A percentile compares a stretch with the other conserved stretches of the same genome.
These are phyloP conservation scores for Salix exigua DNA, from an alignment of 345 rosid genomes.

Conservation along the genomic window DNA sequence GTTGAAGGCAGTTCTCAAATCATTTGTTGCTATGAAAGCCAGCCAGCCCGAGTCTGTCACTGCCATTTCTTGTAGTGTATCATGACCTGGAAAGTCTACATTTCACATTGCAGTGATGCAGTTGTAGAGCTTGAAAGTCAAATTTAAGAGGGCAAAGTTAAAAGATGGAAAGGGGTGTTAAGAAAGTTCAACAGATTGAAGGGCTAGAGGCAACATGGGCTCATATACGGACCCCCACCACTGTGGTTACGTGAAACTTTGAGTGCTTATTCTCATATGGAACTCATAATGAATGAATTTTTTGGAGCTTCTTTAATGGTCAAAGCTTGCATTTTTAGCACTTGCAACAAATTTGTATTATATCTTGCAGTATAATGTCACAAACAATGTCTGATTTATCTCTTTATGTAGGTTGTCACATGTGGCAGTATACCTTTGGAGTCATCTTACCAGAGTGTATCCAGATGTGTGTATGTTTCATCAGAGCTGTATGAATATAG, in stretches of 20 bases:
- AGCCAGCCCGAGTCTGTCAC: not conserved
- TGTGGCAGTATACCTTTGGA: constrained; percentile 93
- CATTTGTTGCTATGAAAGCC: not conserved
- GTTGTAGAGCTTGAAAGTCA: not conserved
- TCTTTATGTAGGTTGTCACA: constrained; percentile 69
- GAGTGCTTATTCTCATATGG: not conserved
- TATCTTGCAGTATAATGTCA: not conserved
- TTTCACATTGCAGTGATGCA: not conserved
- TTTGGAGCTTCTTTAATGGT: not conserved
- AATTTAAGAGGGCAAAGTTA: not conserved
- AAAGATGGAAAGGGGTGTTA: not conserved
- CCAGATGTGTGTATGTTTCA: constrained; percentile 79
- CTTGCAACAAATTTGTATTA: not conserved
- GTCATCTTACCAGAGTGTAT: constrained; percentile 72
- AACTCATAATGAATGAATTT: not conserved
- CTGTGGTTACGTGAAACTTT: not conserved
- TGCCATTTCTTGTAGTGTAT: not conserved
- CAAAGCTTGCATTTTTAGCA: not conserved
- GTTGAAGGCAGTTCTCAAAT: not conserved
- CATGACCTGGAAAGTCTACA: not conserved
- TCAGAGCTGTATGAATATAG: constrained; percentile 73
- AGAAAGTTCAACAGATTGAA: not conserved
- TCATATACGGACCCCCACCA: too few species aligned
- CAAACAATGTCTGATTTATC: not conserved
- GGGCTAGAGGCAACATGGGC: not conserved